Percentiles rank a stretch among this genome's conserved stretches.
Conservation (phyloP, 495 filamentous ascomycete species). For the Peziza echinospora region DNA sequence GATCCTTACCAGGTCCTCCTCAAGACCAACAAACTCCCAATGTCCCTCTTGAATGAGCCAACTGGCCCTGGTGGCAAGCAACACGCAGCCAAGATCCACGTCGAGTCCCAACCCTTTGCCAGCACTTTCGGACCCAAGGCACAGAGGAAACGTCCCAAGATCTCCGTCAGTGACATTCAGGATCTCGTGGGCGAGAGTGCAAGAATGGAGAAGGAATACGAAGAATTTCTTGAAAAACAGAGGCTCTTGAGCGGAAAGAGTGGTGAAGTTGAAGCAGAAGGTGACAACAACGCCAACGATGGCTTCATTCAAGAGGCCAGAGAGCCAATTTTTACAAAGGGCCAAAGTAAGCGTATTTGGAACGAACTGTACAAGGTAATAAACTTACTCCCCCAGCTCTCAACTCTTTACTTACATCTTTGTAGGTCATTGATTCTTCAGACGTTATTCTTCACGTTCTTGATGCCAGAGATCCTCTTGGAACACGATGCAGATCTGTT, state of each 20-base stretch:
- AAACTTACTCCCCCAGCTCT: background rate
- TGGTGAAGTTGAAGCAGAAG: slow-evolving; percentile 33
- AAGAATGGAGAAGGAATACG: slow-evolving; percentile 55
- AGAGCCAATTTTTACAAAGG: slow-evolving; percentile 84
- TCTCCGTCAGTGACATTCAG: slow-evolving; percentile 54
- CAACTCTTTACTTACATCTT: background rate
- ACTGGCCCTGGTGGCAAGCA: slow-evolving; percentile 41
- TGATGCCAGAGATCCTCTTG: slow-evolving; percentile 76
- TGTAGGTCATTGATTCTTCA: slow-evolving; percentile 67
- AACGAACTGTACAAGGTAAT: slow-evolving; percentile 78
- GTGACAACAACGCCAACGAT: slow-evolving; percentile 30
- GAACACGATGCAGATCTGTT: slow-evolving; percentile 70
- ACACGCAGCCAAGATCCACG: slow-evolving; percentile 81
- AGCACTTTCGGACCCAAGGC: slow-evolving; percentile 86
- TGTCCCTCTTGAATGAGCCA: slow-evolving; percentile 25
- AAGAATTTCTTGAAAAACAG: slow-evolving; percentile 53
- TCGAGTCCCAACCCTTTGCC: slow-evolving; percentile 66
- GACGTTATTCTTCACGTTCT: slow-evolving; percentile 90
- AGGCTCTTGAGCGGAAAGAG: slow-evolving; percentile 47
- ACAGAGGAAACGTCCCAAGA: slow-evolving; percentile 74
- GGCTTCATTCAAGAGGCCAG: slow-evolving; percentile 42
- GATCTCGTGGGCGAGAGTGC: slow-evolving; percentile 62
- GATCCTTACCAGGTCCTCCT: slow-evolving; percentile 85
- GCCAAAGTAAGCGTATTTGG: slow-evolving; percentile 87
- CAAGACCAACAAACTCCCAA: slow-evolving; percentile 82